Percentiles rank a stretch among this genome's conserved stretches.
These are phyloP conservation scores for Blastomyces parvus DNA, from an alignment of 2,329 filamentous ascomycete genomes.

Conservation along the genomic window DNA sequence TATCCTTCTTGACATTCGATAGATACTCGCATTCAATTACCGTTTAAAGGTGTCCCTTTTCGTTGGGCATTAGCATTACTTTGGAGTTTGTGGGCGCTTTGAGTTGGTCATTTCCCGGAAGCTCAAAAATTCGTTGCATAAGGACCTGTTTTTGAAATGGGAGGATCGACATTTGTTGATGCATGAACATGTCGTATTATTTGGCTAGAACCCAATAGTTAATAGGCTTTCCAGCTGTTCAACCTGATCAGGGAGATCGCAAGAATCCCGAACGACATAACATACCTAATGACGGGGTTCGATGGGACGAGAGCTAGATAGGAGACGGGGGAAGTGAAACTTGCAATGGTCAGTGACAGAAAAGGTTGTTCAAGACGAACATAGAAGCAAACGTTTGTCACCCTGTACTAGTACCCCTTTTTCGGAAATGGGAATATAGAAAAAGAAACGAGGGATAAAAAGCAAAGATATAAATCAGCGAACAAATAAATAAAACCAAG, in stretches of 20 bases:
- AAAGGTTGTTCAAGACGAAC: background rate
- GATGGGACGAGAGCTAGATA: background rate
- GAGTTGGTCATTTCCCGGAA: background rate
- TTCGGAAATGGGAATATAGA: background rate
- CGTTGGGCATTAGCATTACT: too few species aligned
- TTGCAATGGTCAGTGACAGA: background rate
- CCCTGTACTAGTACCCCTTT: background rate
- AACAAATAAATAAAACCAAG: too few species aligned
- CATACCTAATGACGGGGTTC: background rate
- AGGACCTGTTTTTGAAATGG: background rate
- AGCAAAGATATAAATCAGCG: background rate
- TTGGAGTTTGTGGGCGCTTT: too few species aligned
- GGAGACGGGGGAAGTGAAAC: background rate
- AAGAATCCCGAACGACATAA: background rate
- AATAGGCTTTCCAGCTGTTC: background rate
- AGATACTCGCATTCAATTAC: too few species aligned
- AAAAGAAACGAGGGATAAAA: background rate
- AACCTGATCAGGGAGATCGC: background rate
- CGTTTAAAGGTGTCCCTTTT: too few species aligned
- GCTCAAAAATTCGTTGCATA: background rate
- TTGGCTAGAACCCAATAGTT: background rate
- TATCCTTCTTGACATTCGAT: too few species aligned
- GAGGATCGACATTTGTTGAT: background rate
- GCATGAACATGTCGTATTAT: background rate
- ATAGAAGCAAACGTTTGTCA: background rate